Conservation (phyloP, 2,329 filamentous ascomycete species). For the Juglanconis sp. region DNA sequence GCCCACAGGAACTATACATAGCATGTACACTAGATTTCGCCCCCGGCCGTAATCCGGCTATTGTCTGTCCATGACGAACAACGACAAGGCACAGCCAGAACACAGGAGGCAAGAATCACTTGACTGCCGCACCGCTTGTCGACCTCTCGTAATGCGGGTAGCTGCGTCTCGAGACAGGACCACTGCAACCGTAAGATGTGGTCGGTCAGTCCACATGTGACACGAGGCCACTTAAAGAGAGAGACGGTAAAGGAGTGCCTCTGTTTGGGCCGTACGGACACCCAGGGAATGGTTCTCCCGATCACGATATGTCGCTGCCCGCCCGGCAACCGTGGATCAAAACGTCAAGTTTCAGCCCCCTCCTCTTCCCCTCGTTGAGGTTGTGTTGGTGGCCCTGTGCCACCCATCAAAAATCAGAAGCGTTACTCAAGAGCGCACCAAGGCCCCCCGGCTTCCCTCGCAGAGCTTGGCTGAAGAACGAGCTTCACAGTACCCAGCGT, state of each 20-base stretch:
- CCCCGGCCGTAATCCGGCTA: constrained; percentile 9
- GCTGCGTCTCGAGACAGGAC: constrained; percentile 8
- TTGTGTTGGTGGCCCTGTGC: background rate
- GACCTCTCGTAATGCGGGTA: constrained; percentile 2
- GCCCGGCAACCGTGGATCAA: constrained; percentile 17
- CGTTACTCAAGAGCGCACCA: background rate
- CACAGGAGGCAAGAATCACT: constrained; percentile 2
- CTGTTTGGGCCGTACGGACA: constrained; percentile 1
- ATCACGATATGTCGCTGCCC: constrained; percentile 15
- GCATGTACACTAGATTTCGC: too few relatives aligned
- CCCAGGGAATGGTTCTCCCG: constrained; percentile 14
- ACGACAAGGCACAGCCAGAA: background rate
- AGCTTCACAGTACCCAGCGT: background rate
- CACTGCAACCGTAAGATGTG: background rate
- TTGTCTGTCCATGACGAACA: background rate
- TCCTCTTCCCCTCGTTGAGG: too few relatives aligned
- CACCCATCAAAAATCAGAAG: constrained; percentile 3
- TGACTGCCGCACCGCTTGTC: constrained; percentile 1
- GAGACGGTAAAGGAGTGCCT: background rate
- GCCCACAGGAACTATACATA: background rate
- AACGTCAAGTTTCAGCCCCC: constrained; percentile 9
- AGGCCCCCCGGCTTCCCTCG: background rate
- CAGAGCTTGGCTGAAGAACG: constrained; percentile 15
- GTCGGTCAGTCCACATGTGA: background rate
- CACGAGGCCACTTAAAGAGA: background rate